A percentile compares a stretch with the other conserved stretches of the same genome.
These are phyloP conservation scores for Phytophthora tentaculata DNA, from an alignment of 352 stramenopile species.

Conservation along the genomic window DNA sequence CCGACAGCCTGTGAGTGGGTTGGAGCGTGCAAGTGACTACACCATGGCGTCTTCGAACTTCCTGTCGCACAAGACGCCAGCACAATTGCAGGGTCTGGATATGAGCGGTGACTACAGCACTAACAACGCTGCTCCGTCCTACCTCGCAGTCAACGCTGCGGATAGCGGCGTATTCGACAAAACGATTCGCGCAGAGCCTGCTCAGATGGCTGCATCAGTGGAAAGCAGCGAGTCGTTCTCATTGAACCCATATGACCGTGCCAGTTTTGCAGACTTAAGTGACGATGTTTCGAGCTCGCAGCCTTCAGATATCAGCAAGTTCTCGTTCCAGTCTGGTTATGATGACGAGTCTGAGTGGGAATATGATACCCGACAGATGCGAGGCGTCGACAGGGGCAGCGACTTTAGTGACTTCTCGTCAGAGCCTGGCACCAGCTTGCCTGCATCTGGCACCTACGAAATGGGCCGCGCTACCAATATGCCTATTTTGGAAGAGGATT, in stretches of 20 bases:
- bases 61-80: constrained; percentile 63
- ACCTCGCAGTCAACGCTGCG: constrained; percentile 38
- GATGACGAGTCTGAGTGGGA: constrained; percentile 79
- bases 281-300: constrained; percentile 56
- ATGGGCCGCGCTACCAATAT: constrained; percentile 44
- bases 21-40: constrained; percentile 58
- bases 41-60: constrained; percentile 76
- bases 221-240: constrained; percentile 69
- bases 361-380: constrained; percentile 57
- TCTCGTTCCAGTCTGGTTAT: constrained; percentile 80
- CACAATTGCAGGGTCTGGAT: constrained; percentile 37
- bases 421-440: constrained; percentile 44
- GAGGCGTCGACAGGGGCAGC: constrained; percentile 31
- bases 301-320: constrained; percentile 70
- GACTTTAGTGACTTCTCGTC: constrained; percentile 44
- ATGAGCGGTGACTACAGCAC: constrained; percentile 46
- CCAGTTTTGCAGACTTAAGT: constrained; percentile 72
- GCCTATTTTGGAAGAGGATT: constrained; percentile 74
- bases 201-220: constrained; percentile 17
- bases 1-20: constrained; percentile 50
- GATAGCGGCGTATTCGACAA: constrained; percentile 39
- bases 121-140: constrained; percentile 44
- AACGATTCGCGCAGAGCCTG: constrained; percentile 34
- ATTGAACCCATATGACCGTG: constrained; percentile 70
- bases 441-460: constrained; percentile 58